phyloP scores from a whole-genome alignment of 2,329 filamentous ascomycete genomes.

The Tolypocladium ovalisporum region DNA sequence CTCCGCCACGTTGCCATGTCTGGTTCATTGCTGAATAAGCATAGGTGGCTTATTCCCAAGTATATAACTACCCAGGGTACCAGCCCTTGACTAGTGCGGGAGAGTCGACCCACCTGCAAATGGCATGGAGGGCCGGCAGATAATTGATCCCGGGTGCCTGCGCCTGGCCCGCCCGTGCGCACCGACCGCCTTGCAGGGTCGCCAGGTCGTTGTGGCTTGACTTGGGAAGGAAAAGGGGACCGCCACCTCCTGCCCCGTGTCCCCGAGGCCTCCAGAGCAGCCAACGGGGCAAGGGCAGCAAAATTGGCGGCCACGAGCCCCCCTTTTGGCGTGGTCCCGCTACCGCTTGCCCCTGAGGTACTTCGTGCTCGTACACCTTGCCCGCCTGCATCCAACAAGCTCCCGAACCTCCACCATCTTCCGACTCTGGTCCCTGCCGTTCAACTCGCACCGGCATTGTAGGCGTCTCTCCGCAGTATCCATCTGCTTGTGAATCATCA shows the following conservation, averaged over 20 bases:
- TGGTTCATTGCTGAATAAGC: no score
- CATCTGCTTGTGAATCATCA: slow-evolving; percentile 2
- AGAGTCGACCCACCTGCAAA: neutral
- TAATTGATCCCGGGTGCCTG: slow-evolving; percentile 22
- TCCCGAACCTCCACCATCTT: slow-evolving; percentile 4
- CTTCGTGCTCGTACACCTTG: slow-evolving; percentile 5
- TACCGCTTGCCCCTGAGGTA: slow-evolving; percentile 20
- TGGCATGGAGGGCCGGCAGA: slow-evolving; percentile 13
- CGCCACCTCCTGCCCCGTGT: slow-evolving; percentile 7
- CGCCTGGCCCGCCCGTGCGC: slow-evolving; percentile 9
- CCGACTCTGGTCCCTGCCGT: slow-evolving; percentile 3
- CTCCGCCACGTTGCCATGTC: neutral
- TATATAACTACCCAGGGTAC: no score
- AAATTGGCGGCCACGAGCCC: slow-evolving; percentile 13
- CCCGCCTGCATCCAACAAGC: slow-evolving; percentile 5
- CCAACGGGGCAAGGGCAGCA: slow-evolving; percentile 19
- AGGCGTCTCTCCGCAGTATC: slow-evolving; percentile 3
- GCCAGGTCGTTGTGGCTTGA: slow-evolving; percentile 3
- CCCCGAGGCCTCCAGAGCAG: slow-evolving; percentile 5
- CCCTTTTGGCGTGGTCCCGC: slow-evolving; percentile 7
- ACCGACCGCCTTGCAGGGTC: slow-evolving; percentile 8
- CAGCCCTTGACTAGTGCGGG: neutral
- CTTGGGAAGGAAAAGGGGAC: slow-evolving; percentile 6
- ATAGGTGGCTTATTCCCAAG: no score
- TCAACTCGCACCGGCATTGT: neutral